Evolutionary conservation across 805 yeast species (phyloP).

Genomic region (Hanseniaspora jakobsenii): DNA sequence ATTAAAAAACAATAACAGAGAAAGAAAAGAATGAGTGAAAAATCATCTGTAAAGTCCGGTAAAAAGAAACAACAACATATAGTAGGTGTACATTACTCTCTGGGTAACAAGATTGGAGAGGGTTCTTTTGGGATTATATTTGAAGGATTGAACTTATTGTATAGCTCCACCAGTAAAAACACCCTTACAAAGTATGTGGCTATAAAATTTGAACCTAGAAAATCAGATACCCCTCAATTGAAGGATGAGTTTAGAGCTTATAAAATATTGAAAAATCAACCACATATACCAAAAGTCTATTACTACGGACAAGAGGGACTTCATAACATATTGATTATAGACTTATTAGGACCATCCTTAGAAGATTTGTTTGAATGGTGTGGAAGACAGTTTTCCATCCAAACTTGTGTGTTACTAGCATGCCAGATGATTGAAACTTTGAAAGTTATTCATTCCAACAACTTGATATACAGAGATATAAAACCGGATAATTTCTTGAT

Average conservation of each 20-base stretch:
- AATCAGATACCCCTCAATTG: constrained; percentile 73
- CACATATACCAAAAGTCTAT: constrained; percentile 72
- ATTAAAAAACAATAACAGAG: too few species aligned
- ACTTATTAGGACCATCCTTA: constrained; percentile 64
- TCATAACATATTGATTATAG: constrained; percentile 65
- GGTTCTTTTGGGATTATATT: constrained; percentile 79
- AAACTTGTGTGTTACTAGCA: constrained; percentile 64
- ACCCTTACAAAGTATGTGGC: constrained; percentile 39
- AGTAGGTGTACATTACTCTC: constrained; percentile 53
- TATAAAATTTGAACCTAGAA: constrained; percentile 68
- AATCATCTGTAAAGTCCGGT: constrained; percentile 4
- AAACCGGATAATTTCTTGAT: constrained; percentile 75
- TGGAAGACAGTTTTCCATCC: constrained; percentile 57
- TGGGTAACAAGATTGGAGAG: constrained; percentile 77
- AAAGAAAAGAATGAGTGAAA: constrained; percentile 10
- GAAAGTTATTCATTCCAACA: constrained; percentile 63
- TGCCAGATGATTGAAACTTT: constrained; percentile 66
- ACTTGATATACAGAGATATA: constrained; percentile 66
- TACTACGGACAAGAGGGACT: constrained; percentile 79
- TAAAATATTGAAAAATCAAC: constrained; percentile 53
- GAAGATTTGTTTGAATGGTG: constrained; percentile 85
- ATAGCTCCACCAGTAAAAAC: constrained; percentile 29
- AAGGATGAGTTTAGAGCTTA: constrained; percentile 73
- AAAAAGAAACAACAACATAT: constrained; percentile 25
- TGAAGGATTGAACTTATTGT: constrained; percentile 63